phyloP scores from a whole-genome alignment of 495 filamentous ascomycete genomes.

The Entonaema liquescens region DNA sequence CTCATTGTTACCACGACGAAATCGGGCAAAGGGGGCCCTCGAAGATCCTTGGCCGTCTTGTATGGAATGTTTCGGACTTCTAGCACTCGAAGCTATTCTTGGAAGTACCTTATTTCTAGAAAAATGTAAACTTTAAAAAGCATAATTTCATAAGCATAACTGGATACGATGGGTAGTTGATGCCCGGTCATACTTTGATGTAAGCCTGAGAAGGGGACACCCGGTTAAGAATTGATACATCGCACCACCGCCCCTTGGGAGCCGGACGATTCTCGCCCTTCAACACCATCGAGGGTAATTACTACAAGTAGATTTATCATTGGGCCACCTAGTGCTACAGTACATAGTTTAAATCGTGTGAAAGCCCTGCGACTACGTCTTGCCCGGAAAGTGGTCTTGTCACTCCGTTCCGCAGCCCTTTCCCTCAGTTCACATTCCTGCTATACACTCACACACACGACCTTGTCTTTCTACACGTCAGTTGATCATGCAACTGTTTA shows the following conservation, averaged over 20 bases:
- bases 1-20: slow-evolving; percentile 8
- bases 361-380: slow-evolving; percentile 29
- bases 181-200: slow-evolving; percentile 36
- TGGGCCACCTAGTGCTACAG: slow-evolving; percentile 3
- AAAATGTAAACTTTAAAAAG: slow-evolving; percentile 26
- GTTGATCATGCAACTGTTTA: slow-evolving; percentile 40
- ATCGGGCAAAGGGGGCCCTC: background rate
- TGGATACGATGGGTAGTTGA: slow-evolving; percentile 19
- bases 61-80: slow-evolving; percentile 29
- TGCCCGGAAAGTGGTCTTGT: slow-evolving; percentile 21
- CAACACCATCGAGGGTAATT: slow-evolving; percentile 26
- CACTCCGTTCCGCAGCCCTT: slow-evolving; percentile 16
- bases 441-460: background rate
- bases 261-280: slow-evolving; percentile 12
- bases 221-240: slow-evolving; percentile 25
- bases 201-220: slow-evolving; percentile 27
- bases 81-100: slow-evolving; percentile 8
- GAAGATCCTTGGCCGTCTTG: slow-evolving; percentile 10
- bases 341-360: slow-evolving; percentile 41
- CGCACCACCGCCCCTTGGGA: slow-evolving; percentile 24
- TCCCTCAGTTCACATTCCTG: slow-evolving; percentile 7
- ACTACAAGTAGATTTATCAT: slow-evolving; percentile 27
- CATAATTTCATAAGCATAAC: slow-evolving; percentile 25
- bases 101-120: slow-evolving; percentile 27
- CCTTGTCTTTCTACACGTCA: slow-evolving; percentile 1